These are phyloP conservation scores for Claviceps africana DNA, from an alignment of 2,329 filamentous ascomycete genomes.

Conservation along the genomic window DNA sequence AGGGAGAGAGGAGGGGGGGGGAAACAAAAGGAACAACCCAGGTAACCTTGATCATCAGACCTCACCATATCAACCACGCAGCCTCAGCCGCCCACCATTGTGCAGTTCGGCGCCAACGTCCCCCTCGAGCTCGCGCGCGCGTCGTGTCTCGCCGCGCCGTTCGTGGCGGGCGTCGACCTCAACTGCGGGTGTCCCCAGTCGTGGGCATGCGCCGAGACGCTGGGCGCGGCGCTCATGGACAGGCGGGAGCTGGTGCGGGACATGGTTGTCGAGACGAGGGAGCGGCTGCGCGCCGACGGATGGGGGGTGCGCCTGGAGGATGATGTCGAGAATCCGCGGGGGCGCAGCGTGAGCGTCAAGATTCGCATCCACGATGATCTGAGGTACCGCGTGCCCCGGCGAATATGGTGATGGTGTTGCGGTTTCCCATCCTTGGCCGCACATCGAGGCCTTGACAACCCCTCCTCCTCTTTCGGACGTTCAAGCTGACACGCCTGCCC, in stretches of 20 bases:
- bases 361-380: constrained; percentile 55
- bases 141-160: constrained; percentile 46
- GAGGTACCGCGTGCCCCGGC: constrained; percentile 19
- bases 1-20: too few relatives aligned
- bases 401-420: too few relatives aligned
- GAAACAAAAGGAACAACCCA: background rate
- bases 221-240: constrained; percentile 58
- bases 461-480: too few relatives aligned
- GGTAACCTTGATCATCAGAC: constrained; percentile 23
- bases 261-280: constrained; percentile 46
- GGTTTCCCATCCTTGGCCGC: too few relatives aligned
- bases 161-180: constrained; percentile 50
- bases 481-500: too few relatives aligned
- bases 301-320: constrained; percentile 33
- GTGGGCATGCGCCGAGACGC: constrained; percentile 54
- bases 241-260: constrained; percentile 49
- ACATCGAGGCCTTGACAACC: too few relatives aligned
- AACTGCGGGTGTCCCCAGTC: constrained; percentile 63
- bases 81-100: constrained; percentile 44
- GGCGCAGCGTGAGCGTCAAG: constrained; percentile 53
- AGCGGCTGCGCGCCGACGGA: constrained; percentile 35
- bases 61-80: constrained; percentile 43
- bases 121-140: constrained; percentile 49
- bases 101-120: constrained; percentile 52
- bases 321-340: constrained; percentile 28